Evolutionary conservation across 352 stramenopile species (phyloP).

Genomic region (Globisporangium cystogenes): DNA sequence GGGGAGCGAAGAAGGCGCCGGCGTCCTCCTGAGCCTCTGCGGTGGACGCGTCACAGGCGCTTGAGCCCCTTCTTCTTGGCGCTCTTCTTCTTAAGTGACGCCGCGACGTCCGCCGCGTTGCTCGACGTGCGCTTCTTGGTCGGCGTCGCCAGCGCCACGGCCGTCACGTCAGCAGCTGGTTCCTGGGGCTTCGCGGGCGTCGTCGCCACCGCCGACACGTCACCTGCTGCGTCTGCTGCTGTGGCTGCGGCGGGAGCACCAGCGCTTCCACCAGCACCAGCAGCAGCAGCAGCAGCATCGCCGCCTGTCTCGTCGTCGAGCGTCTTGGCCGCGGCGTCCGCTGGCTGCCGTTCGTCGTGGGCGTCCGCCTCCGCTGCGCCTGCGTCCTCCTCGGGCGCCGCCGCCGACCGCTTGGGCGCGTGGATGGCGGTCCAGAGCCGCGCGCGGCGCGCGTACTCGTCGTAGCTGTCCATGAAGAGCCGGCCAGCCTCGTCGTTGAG

Average conservation of each 20-base stretch:
- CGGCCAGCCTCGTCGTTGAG: constrained; percentile 99
- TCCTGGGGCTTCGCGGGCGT: constrained; percentile 6
- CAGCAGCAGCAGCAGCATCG: background rate
- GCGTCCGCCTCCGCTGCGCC: too few relatives aligned
- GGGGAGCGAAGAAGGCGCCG: too few relatives aligned
- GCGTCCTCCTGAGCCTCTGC: too few relatives aligned
- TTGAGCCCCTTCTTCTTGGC: constrained; percentile 71
- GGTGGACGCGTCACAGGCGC: constrained; percentile 27
- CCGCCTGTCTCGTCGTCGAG: background rate
- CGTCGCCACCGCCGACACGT: background rate
- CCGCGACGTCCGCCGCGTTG: constrained; percentile 16
- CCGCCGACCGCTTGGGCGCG: constrained; percentile 41
- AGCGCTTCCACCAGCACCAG: background rate
- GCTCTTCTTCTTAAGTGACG: constrained; percentile 57
- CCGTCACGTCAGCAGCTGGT: background rate
- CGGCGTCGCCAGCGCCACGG: constrained; percentile 10
- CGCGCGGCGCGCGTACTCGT: constrained; percentile 92
- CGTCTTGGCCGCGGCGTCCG: background rate
- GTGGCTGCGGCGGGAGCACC: background rate
- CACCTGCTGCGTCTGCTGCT: background rate
- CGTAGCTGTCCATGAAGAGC: constrained; percentile 99
- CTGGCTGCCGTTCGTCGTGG: background rate
- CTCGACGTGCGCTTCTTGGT: constrained; percentile 43
- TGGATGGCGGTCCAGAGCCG: constrained; percentile 91
- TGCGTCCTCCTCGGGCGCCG: constrained; percentile 4